Evolutionary conservation across 2,329 filamentous ascomycete species (phyloP), one percentile per base, ranked within the genome.

Genomic region (Cladosporium sp.): DNA sequence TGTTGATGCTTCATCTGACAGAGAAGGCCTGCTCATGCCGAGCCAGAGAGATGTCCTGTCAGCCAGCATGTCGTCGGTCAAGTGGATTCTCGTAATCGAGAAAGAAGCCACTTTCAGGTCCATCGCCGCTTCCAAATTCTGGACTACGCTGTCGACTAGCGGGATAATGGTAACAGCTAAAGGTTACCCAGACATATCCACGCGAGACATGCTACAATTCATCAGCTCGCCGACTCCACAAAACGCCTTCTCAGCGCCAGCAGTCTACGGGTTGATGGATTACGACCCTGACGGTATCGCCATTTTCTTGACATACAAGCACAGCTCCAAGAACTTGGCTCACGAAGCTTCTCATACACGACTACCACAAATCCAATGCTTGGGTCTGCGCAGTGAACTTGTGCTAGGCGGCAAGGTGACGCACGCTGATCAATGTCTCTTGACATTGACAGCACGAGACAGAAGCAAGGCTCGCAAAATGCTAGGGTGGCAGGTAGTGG

Each of bases 41-140:
- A 75, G 75, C 6, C 64, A 79, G 2, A 75, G 74, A 51, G 78
- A 80, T 0, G 76, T 87, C 12, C 73, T 78, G 0, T 69, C 68
- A 2, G 65, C 89, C 1, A 72, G 84, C 39, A 71, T 87, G n/a
- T 69, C 71, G 0, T 60, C 67, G 1, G 73, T 82, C 1, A 75
- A 76, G 56, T 92, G 87, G 88, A 75, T 92, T 43, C 74, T 93
- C 0, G 82, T 93, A 0, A 81, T 93, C 54, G 90, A 94, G 69
- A 93, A 94, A 73, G 90, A 94, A 77, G 89, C 89, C n/a, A 88
- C 86, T 0, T 93, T 92, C 66, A 84, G 86, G 6, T 86, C 87
- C 0, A 74, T 93, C 17, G 79, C 83, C 1, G 79, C 80, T 5
- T 81, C 81, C 0, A 67, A 72, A 3, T 87, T 85, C 63, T 87